Conservation (phyloP, 1,284 basidiomycete genomes). For the Trametes polyzona region DNA sequence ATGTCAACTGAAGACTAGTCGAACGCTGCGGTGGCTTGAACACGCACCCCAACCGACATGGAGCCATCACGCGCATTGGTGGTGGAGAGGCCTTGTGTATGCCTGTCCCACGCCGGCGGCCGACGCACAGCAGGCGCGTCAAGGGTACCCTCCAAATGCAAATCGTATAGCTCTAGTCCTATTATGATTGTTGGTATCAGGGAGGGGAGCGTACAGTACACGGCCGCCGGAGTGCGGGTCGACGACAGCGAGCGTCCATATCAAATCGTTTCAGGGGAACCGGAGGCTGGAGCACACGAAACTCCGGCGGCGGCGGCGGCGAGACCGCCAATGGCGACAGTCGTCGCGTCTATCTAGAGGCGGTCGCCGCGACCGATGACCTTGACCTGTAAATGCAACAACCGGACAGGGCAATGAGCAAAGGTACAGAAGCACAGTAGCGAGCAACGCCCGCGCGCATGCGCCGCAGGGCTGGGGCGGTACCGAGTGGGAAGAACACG, state of each 20-base stretch:
- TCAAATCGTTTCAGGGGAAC: constrained; percentile 8
- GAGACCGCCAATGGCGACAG: neutral
- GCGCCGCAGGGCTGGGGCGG: constrained; percentile 2
- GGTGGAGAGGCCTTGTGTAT: no score
- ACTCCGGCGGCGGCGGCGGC: neutral
- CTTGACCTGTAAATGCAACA: constrained; percentile 30
- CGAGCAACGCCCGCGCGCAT: no score
- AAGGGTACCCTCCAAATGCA: neutral
- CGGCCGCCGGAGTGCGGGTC: neutral
- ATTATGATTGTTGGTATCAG: constrained; percentile 14
- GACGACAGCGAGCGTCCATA: constrained; percentile 12
- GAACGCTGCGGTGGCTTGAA: no score
- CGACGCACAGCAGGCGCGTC: no score
- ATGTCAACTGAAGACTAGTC: no score
- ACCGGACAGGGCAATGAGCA: constrained; percentile 16
- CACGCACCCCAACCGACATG: no score
- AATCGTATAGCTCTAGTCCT: constrained; percentile 4
- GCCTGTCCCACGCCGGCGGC: no score
- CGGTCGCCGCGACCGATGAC: constrained; percentile 37
- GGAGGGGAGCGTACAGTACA: constrained; percentile 8
- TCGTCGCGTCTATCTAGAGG: constrained; percentile 15
- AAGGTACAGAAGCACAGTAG: no score
- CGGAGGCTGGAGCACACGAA: constrained; percentile 7
- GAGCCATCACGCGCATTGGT: no score
- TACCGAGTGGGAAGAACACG: constrained; percentile 29